A percentile compares a stretch with the other conserved stretches of the same genome.
phyloP scores from a whole-genome alignment of 73 alveolate species.

The Blepharisma stoltei region DNA sequence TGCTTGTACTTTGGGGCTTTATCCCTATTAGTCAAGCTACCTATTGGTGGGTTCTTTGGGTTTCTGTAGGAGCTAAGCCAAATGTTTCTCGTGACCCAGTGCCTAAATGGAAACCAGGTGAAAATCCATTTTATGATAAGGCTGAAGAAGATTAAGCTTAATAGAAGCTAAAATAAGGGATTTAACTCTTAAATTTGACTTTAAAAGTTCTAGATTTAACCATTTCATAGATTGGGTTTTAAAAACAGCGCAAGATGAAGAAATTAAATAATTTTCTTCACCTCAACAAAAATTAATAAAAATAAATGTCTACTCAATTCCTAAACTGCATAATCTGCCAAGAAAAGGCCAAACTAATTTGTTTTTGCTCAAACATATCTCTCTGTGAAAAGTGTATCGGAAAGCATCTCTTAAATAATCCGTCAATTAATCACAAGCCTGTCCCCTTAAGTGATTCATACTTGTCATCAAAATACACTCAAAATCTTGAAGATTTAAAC shows the following conservation, averaged over 20 bases:
- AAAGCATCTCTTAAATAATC: neutral
- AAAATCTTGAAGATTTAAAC: no score
- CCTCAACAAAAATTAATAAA: no score
- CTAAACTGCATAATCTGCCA: neutral
- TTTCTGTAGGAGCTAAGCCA: constrained; percentile 24
- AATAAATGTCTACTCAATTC: no score
- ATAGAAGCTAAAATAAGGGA: no score
- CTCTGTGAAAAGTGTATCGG: neutral
- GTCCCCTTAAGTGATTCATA: neutral
- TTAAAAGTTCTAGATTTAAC: no score
- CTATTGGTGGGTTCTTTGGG: constrained; percentile 7
- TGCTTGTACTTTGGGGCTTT: neutral
- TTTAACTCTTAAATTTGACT: no score
- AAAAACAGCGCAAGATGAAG: no score
- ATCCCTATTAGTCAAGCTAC: neutral
- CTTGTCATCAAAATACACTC: neutral
- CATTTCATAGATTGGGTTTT: no score
- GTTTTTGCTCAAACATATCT: neutral
- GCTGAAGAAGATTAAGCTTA: no score
- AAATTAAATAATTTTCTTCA: no score
- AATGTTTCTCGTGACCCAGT: constrained; percentile 7
- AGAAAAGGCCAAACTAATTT: neutral
- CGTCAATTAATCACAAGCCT: neutral
- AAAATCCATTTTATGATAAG: neutral
- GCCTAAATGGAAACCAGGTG: constrained; percentile 24